Base-by-base conservation (phyloP, 306 rosid species). In the Inga oerstediana region DNA sequence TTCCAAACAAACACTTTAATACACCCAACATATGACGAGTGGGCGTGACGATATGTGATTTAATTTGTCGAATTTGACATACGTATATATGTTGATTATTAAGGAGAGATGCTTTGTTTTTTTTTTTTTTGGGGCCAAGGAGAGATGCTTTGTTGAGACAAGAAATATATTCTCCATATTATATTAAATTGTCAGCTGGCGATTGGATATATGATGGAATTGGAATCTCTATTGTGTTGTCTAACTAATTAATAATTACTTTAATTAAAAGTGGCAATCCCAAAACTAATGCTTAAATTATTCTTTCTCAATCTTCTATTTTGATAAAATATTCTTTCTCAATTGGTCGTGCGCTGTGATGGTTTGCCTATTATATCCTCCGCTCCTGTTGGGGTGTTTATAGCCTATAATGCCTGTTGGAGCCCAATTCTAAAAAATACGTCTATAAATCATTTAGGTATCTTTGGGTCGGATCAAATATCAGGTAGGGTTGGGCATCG, bases 81-180 rank as follows among this genome's bases (percentile, higher is more conserved):
- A 30, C 14, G 13, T 30, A 30, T 2, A 65, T 15, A 65, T 65
- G 7, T 45, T 69, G 78, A 52, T 77, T 83, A 70, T 69, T 10
- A 7, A 6, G 9, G 52, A 56, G 73, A 79, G 52, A 66, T 74
- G 72, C 67, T 48, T 77, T 52, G 64, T 62, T 62, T 27, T 27
- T 27, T 27, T 27, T 27, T 27, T 27, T 27, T 27, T 0, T n/a
- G n/a, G n/a, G n/a, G 30, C 30, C 30, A 7, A 6, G 9, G 52
- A 56, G 73, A 79, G 52, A 66, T 74, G 72, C 67, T 48, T 77
- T 52, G 64, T 62, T 62, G 17, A 3, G 69, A 43, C 85, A 77
- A 72, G 58, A 77, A 81, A 71, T 62, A 85, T 85, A 76, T 85
- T 77, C 77, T 14, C 76, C 72, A 32, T 77, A 61, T 61, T 22